phyloP scores from a whole-genome alignment of 106 monocot species.

The Narthecium ossifragum region DNA sequence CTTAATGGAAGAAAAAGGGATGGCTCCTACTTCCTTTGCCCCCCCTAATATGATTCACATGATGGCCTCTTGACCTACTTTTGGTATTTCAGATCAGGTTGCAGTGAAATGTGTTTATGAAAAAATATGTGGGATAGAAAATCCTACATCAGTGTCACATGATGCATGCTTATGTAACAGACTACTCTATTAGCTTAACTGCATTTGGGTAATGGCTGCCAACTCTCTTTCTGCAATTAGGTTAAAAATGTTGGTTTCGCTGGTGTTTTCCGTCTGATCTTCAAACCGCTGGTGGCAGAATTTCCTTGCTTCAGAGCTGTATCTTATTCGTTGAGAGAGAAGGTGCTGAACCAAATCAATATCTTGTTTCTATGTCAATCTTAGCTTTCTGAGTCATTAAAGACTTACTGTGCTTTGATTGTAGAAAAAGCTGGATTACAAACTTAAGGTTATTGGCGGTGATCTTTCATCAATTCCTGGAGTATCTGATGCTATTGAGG shows the following conservation, averaged over 20 bases:
- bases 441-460: constrained; percentile 59
- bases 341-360: constrained; percentile 37
- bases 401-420: constrained; percentile 1
- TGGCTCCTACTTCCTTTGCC: too few species aligned
- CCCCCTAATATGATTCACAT: too few species aligned
- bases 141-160: too few species aligned
- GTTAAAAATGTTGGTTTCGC: constrained; percentile 87
- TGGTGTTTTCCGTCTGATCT: constrained; percentile 85
- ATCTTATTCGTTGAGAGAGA: constrained; percentile 82
- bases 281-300: constrained; percentile 72
- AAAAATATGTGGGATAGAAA: too few species aligned
- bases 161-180: too few species aligned
- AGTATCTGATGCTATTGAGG: constrained; percentile 72
- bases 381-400: neutral
- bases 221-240: constrained; percentile 26
- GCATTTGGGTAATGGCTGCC: too few species aligned
- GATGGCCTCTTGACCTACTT: too few species aligned
- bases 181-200: too few species aligned
- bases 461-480: constrained; percentile 68
- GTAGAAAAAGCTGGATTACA: constrained; percentile 79
- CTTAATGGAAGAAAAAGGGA: too few species aligned
- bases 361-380: neutral
- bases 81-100: too few species aligned
- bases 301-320: constrained; percentile 93
- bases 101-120: too few species aligned